These are phyloP conservation scores for Cudoniella acicularis DNA, from an alignment of 495 filamentous ascomycete species.

Conservation along the genomic window DNA sequence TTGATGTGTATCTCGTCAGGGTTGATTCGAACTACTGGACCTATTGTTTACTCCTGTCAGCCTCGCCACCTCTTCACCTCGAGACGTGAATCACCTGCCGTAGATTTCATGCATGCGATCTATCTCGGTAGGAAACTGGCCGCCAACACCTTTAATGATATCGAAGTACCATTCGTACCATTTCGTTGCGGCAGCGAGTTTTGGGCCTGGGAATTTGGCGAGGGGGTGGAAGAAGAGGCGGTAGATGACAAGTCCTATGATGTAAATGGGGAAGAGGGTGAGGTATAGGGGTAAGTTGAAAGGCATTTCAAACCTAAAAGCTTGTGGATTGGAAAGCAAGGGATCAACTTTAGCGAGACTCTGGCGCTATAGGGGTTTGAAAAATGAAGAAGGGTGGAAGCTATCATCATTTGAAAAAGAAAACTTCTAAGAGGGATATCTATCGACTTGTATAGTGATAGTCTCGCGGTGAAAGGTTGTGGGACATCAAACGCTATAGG, in stretches of 20 bases:
- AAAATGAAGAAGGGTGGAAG: too few relatives aligned
- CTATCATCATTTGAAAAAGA: too few relatives aligned
- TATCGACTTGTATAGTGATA: too few relatives aligned
- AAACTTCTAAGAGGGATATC: too few relatives aligned
- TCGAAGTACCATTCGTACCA: conserved; percentile 34
- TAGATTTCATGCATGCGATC: conserved; percentile 28
- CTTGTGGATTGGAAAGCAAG: too few relatives aligned
- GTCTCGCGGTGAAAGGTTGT: too few relatives aligned
- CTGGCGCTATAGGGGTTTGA: too few relatives aligned
- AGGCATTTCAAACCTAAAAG: too few relatives aligned
- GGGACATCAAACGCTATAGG: too few relatives aligned
- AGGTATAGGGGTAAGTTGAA: too few relatives aligned
- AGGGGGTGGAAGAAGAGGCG: conserved; percentile 41
- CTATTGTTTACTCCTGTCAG: conserved; percentile 9
- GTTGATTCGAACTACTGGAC: conserved; percentile 55
- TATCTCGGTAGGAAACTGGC: conserved; percentile 24
- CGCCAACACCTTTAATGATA: neutral
- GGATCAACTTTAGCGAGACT: too few relatives aligned
- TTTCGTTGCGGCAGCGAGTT: conserved; percentile 37
- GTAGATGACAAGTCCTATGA: neutral
- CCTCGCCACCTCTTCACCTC: conserved; percentile 6
- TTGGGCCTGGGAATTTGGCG: conserved; percentile 43
- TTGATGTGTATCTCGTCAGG: conserved; percentile 52
- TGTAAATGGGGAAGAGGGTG: too few relatives aligned
- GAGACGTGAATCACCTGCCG: conserved; percentile 20